Evolutionary conservation across 2,329 filamentous ascomycete species (phyloP), one percentile per base, ranked within the genome.

Genomic region (Mariannaea sp.): DNA sequence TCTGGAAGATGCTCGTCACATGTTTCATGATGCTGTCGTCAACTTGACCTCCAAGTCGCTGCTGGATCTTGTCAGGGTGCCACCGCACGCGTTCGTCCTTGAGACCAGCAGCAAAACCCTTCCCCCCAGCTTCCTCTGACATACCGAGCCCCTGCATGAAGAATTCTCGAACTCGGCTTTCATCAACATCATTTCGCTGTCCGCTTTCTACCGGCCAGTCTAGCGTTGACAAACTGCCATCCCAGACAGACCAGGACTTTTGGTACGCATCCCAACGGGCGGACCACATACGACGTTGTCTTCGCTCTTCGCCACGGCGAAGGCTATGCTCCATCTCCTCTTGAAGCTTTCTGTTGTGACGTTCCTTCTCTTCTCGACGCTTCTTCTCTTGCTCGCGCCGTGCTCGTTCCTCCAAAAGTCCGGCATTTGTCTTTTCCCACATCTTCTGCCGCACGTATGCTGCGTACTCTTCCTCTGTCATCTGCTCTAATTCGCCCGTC

Each of bases 51-150:
- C 91, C 90, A 55, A 96, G 86, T 47, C 86, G 84, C 74, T 97
- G 94, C 76, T 97, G 91, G 50, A 97, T 89, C 78, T 97, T 99
- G 74, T 99, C 94, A 4, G 94, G 94, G 76, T 99, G 94, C 94
- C 94, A 99, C 13, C 92, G 81, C 14, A 97, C 86, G 45, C 94
- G 84, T 76, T 99, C 94, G 5, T 84, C 77, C 72, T 96, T 96
- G 46, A 97, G 77, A 53, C 71, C 75, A 7, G 76, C 72, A 16
- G 77, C 68, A 44, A 79, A 77, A 8, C 74, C 73, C 53, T 67
- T 72, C 62, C 78, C 75, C 16, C 77, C 78, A 2, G 77, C 63
- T 2, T 75, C 72, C 22, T 74, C 72, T 17, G 76, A 51, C n/a
- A n/a, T n/a, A 30, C 61, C 72, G 17, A 82, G 66, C 0, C 78